Evolutionary conservation across 768 basidiomycete species (phyloP).

Genomic region (Amyloporia xantha): DNA sequence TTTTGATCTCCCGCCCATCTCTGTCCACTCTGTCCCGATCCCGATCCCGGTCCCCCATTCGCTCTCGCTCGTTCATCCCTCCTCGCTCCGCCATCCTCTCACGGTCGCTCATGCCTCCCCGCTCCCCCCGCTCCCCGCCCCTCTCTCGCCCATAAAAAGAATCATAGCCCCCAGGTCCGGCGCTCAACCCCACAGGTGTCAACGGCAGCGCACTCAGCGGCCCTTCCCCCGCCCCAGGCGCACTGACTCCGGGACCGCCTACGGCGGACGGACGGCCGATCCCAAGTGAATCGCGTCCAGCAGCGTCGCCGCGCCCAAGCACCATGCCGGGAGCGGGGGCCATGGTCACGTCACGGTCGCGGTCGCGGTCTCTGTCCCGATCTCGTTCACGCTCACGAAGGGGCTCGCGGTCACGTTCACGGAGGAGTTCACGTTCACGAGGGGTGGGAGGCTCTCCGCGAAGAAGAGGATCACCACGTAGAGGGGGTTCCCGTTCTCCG

Average conservation of each 20-base stretch:
- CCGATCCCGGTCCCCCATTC: conserved; percentile 14
- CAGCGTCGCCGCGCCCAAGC: conserved; percentile 12
- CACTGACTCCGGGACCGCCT: background rate
- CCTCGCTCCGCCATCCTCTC: conserved; percentile 24
- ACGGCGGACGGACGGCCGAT: conserved; percentile 18
- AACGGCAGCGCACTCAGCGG: conserved; percentile 17
- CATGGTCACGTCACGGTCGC: conserved; percentile 23
- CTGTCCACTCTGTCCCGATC: conserved; percentile 27
- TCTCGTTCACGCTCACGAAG: conserved; percentile 18
- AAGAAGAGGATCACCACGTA: conserved; percentile 1
- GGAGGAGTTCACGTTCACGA: conserved; percentile 17
- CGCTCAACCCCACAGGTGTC: conserved; percentile 22
- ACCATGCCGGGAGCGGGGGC: conserved; percentile 7
- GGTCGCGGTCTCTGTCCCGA: conserved; percentile 28
- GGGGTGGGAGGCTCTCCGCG: conserved; percentile 5
- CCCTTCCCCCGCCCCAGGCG: conserved; percentile 4
- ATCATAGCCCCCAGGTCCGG: conserved; percentile 25
- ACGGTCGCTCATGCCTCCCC: conserved; percentile 25
- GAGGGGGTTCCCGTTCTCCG: background rate
- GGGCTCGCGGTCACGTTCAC: conserved; percentile 25
- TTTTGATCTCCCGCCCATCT: conserved; percentile 47
- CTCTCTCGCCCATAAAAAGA: conserved; percentile 34
- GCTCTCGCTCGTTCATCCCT: conserved; percentile 22
- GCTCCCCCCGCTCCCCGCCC: conserved; percentile 27
- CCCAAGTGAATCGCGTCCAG: conserved; percentile 22